A percentile compares a stretch with the other conserved stretches of the same genome.
Evolutionary conservation across 2,329 filamentous ascomycete species (phyloP).

Genomic region (Emergomyces pasteurianus): DNA sequence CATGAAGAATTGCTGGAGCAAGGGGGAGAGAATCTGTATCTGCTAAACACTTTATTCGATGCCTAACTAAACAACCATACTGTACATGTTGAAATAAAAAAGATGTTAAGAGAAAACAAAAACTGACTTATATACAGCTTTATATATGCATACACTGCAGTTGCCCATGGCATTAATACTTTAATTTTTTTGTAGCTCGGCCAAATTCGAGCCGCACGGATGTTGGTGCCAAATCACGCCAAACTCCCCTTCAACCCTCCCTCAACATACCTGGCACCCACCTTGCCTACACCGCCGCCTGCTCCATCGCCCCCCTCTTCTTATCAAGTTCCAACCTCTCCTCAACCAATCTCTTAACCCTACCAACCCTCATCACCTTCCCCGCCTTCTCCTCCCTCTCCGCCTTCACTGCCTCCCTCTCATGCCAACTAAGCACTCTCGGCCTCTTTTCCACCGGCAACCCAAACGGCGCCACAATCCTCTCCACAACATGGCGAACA

Average conservation of each 20-base stretch:
- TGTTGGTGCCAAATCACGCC: not conserved
- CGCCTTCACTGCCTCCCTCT: constrained; percentile 20
- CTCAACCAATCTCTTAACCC: constrained; percentile 21
- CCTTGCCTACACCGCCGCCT: not conserved
- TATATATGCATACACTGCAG: not conserved
- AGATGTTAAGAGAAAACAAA: not conserved
- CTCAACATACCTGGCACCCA: not conserved
- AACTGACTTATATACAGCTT: not conserved
- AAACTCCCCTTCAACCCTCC: not conserved
- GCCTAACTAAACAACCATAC: not conserved
- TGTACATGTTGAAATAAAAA: not conserved
- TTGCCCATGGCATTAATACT: not conserved
- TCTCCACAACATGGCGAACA: constrained; percentile 31
- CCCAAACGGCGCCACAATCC: constrained; percentile 32
- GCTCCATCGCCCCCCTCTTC: not conserved
- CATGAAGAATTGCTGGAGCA: too few species aligned
- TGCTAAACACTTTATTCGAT: not conserved
- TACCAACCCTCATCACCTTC: constrained; percentile 18
- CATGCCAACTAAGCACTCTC: constrained; percentile 18
- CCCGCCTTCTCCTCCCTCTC: constrained; percentile 23
- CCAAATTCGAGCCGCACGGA: too few species aligned
- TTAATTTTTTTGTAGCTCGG: too few species aligned
- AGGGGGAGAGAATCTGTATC: not conserved
- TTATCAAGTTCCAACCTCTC: constrained; percentile 11
- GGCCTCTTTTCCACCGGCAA: constrained; percentile 24